Evolutionary conservation across 345 rosid species (phyloP), one percentile per base, ranked within the genome.

Genomic region (Passiflora organensis): DNA sequence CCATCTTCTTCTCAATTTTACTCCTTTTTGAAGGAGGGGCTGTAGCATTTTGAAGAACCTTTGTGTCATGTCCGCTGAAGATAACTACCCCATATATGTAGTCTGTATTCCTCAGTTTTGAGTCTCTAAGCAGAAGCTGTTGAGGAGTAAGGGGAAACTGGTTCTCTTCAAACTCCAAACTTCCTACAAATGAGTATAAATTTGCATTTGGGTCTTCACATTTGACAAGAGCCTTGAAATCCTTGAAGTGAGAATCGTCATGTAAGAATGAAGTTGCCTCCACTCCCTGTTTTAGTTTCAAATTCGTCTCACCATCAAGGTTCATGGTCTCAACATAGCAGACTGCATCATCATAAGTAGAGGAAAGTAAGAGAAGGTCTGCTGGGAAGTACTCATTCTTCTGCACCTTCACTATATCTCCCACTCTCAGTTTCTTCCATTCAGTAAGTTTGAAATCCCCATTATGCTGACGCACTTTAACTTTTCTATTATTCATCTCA

Each of bases 271-370:
- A 78, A 60, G 97, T 87, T 18, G 58, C 82, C 60, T 87, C 95
- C 43, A 82, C 63, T 56, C 85, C 95, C 75, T 91, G 91, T 65
- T 85, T 87, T 10, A 85, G 67, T 67, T 91, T 91, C 48, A 91
- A 76, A 70, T 91, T 91, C 15, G 97, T 87, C 67, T 91, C 97
- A 12, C 97, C 97, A 55, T 91, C 97, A 16, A 91, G 91, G 60
- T 91, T 91, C 95, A 82, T 91, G 41, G 97, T 91, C 80, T 87
- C 97, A 17, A 91, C 96, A 63, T 91, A 91, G 74, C 96, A 87
- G 49, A 79, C 61, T 45, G 83, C 89, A 59, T 87, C 96, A 1
- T 83, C 95, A 60, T 85, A 87, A 68, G 85, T 83, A 14, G 97
- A 87, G 0, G 91, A 79, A 20, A 91, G 85, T 72, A 91, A 71